These are phyloP conservation scores for Termitomyces sp. DNA, from an alignment of 768 basidiomycete genomes.

Conservation along the genomic window DNA sequence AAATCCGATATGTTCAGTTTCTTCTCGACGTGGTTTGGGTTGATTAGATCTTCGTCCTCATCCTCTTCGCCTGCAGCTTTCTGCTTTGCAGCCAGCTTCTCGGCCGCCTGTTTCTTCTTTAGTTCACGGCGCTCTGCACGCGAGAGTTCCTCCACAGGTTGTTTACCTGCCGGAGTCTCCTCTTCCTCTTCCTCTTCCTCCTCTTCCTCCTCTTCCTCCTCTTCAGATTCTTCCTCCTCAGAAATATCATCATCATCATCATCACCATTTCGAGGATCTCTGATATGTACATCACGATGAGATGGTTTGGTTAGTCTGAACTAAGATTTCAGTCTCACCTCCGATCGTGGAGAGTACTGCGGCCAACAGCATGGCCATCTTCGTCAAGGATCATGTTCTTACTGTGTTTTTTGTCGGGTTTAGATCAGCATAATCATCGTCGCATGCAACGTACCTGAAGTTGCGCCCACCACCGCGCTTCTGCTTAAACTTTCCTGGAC, in stretches of 20 bases:
- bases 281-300: conserved; percentile 9
- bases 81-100: conserved; percentile 27
- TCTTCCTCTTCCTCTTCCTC: conserved; percentile 36
- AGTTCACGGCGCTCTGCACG: conserved; percentile 71
- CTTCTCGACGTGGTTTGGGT: conserved; percentile 73
- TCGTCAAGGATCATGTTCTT: conserved; percentile 55
- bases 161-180: conserved; percentile 29
- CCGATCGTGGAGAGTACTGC: conserved; percentile 18
- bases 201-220: conserved; percentile 36
- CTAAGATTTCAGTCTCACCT: conserved; percentile 29
- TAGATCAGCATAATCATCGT: conserved; percentile 6
- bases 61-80: conserved; percentile 31
- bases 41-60: conserved; percentile 64
- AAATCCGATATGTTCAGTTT: conserved; percentile 75
- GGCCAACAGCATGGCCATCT: conserved; percentile 45
- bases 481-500: conserved; percentile 73
- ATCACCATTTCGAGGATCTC: conserved; percentile 15
- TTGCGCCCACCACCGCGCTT: conserved; percentile 85
- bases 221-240: conserved; percentile 35
- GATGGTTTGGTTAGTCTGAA: not conserved
- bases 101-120: conserved; percentile 72
- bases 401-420: conserved; percentile 27
- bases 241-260: conserved; percentile 35
- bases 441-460: conserved; percentile 52
- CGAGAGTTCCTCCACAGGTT: conserved; percentile 49